Evolutionary conservation across 2,329 filamentous ascomycete genomes (phyloP), one percentile per base, ranked within the genome.

Genomic region (Ophiocordyceps camponoti-saundersi): DNA sequence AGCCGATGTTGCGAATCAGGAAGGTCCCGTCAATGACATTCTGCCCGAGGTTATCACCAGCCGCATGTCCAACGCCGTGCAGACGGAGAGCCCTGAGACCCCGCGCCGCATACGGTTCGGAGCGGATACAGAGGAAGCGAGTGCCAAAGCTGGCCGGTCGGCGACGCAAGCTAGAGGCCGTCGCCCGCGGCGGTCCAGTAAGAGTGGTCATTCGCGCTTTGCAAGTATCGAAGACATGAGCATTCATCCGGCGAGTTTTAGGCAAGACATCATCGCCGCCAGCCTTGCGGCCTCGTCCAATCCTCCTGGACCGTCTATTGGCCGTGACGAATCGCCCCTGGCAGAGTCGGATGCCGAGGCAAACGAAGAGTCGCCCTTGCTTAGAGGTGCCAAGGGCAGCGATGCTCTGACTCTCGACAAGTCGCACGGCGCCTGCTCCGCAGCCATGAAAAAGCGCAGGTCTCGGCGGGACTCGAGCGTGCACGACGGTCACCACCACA

Each of bases 231-330:
- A 80, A 32, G 75, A 88, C 47, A 82, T 93, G 53, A 85, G 82
- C 59, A 85, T 94, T 46, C 85, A 95, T 59, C 92, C 92, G 3
- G 83, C 87, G 22, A 90, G 82, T 52, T 88, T 96, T 69, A 75
- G 92, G 53, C 85, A 94, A 61, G 87, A 90, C 48, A 95, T 98
- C 55, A 93, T 96, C 53, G 81, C 82, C 36, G 86, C 85, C n/a
- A 82, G 80, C 49, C 75, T 77, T 45, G 68, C 79, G 29, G 55
- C 57, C 12, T 55, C 55, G 3, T 48, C 50, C 43, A 77, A 76
- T 39, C 67, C 71, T 4, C 77, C 77, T 3, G 73, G 61, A 15
- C 58, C 61, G n/a, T 66, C 71, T 45, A 78, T 63, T 12, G 73
- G 75, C 16, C 7, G 26, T 29, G 71, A 72, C 7, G 65, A 66